Conservation (phyloP, 768 basidiomycete genomes). For the Boletus pseudo-olivaceus region DNA sequence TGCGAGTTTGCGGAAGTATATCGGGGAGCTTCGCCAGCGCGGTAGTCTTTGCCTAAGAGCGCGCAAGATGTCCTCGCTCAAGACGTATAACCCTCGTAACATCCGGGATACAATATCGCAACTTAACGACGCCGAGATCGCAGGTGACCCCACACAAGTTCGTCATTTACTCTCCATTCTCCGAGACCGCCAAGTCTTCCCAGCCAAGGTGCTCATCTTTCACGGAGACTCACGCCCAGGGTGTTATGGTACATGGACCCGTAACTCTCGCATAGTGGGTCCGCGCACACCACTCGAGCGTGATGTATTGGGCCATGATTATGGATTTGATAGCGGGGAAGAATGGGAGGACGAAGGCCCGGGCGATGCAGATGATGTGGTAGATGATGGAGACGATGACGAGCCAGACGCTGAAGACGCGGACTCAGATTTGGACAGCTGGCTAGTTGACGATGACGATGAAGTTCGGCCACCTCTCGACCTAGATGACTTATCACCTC, state of each 20-base stretch:
- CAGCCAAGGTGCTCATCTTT: conserved; percentile 83
- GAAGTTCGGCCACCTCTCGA: conserved; percentile 50
- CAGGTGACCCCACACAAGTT: conserved; percentile 66
- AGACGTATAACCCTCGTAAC: conserved; percentile 30
- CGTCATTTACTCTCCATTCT: conserved; percentile 62
- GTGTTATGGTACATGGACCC: conserved; percentile 94
- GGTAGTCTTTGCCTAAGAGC: conserved; percentile 20
- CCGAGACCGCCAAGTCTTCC: conserved; percentile 55
- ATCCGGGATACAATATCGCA: conserved; percentile 54
- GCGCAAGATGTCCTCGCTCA: conserved; percentile 22
- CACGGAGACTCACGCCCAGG: conserved; percentile 83
- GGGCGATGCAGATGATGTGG: conserved; percentile 74
- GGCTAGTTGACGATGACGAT: conserved; percentile 65
- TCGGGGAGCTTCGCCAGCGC: conserved; percentile 32
- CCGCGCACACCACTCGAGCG: conserved; percentile 79
- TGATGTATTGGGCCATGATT: conserved; percentile 78
- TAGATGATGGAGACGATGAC: conserved; percentile 58
- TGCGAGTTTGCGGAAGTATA: conserved; percentile 11
- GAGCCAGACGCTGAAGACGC: conserved; percentile 57
- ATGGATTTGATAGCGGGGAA: conserved; percentile 89
- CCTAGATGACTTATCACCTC: conserved; percentile 35
- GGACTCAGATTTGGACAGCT: conserved; percentile 38
- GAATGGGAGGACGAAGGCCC: conserved; percentile 92
- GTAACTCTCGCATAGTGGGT: conserved; percentile 71
- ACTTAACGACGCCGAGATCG: conserved; percentile 75